Percentiles rank a stretch among this genome's conserved stretches.
Conservation (phyloP, 129 eudicot genomes). For the Centaurea solstitialis region DNA sequence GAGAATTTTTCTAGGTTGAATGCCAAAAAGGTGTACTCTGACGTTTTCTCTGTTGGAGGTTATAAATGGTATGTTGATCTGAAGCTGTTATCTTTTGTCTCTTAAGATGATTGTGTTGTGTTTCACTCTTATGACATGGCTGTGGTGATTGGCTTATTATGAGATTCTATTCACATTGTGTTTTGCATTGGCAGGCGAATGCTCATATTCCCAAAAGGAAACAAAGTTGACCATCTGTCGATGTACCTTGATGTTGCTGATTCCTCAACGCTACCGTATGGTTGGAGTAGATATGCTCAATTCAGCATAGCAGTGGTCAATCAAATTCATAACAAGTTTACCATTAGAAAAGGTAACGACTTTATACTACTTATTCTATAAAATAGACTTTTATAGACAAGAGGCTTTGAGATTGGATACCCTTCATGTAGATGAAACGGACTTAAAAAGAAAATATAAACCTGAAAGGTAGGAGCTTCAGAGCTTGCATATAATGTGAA, state of each 20-base stretch:
- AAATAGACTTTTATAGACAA: background rate
- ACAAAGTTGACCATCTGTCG: conserved; percentile 82
- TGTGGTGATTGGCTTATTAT: conserved; percentile 7
- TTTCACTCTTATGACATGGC: background rate
- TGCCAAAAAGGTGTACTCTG: conserved; percentile 66
- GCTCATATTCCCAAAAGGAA: conserved; percentile 84
- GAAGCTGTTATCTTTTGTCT: background rate
- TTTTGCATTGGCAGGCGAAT: conserved; percentile 59
- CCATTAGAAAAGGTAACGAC: conserved; percentile 66
- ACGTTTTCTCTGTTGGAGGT: conserved; percentile 75
- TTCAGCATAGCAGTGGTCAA: conserved; percentile 77
- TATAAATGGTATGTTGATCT: conserved; percentile 71
- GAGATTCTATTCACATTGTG: conserved; percentile 12
- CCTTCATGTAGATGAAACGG: background rate
- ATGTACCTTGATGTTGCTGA: conserved; percentile 94
- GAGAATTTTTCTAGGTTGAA: conserved; percentile 69
- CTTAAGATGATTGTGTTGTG: conserved; percentile 1
- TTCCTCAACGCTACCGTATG: conserved; percentile 65
- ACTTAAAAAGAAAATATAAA: background rate
- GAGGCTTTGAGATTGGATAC: background rate
- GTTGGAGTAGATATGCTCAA: conserved; percentile 88
- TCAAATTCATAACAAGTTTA: conserved; percentile 64
- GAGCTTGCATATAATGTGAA: background rate
- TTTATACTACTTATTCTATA: background rate
- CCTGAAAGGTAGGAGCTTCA: background rate